Evolutionary conservation across 129 eudicot species (phyloP).

Genomic region (Flaveria robusta): DNA sequence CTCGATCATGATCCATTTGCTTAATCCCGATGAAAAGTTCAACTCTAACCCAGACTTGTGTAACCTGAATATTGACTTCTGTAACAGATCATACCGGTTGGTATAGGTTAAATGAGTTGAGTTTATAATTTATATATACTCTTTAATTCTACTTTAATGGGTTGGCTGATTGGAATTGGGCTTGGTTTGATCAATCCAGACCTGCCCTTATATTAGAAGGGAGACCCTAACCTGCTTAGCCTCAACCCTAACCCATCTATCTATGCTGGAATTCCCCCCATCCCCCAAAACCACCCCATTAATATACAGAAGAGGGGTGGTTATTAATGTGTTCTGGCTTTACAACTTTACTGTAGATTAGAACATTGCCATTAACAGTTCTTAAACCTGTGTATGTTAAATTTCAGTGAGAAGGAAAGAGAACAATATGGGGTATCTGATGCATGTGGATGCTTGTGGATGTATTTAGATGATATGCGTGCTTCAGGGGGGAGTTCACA

Average conservation of each 20-base stretch:
- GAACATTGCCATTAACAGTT: not conserved
- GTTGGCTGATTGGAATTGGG: not conserved
- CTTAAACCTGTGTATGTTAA: constrained; percentile 9
- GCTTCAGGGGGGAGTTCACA: constrained; percentile 71
- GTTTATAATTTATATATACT: not conserved
- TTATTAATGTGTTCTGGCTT: constrained; percentile 7
- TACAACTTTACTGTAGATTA: constrained; percentile 1
- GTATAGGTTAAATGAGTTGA: not conserved
- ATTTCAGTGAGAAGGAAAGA: constrained; percentile 91
- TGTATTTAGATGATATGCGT: constrained; percentile 74
- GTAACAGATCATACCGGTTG: not conserved
- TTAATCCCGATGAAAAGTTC: not conserved
- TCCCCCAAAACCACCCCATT: not conserved
- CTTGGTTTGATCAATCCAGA: not conserved
- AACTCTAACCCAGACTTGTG: not conserved
- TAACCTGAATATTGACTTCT: not conserved
- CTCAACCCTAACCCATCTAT: not conserved
- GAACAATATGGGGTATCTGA: constrained; percentile 72
- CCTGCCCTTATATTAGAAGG: not conserved
- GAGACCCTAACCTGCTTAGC: not conserved
- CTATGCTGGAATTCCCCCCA: not conserved
- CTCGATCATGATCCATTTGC: not conserved
- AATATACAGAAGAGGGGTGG: not conserved
- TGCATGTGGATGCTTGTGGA: constrained; percentile 89
- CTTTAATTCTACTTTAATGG: not conserved